Percentiles rank a stretch among this genome's conserved stretches.
Evolutionary conservation across 495 filamentous ascomycete species (phyloP).

Genomic region (Platismatia glauca): DNA sequence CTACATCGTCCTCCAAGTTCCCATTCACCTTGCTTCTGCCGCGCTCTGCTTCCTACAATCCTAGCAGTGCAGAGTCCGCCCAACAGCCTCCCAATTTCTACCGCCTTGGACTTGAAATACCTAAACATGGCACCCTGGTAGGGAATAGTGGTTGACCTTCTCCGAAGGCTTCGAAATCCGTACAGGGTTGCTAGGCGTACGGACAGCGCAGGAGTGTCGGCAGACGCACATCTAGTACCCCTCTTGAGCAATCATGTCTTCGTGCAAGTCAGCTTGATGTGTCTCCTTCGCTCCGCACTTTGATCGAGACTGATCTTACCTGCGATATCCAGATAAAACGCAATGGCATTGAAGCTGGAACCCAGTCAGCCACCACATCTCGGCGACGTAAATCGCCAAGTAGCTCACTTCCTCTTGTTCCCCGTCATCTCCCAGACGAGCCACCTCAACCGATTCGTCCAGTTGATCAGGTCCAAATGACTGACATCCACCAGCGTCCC

Average conservation of each 20-base stretch:
- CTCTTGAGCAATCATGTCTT: constrained; percentile 36
- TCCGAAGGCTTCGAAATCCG: not conserved
- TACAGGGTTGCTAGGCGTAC: not conserved
- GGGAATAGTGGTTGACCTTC: not conserved
- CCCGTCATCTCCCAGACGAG: constrained; percentile 58
- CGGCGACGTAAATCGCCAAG: not conserved
- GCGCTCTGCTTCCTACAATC: not conserved
- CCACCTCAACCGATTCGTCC: constrained; percentile 79
- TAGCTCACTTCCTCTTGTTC: constrained; percentile 49
- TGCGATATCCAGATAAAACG: constrained; percentile 86
- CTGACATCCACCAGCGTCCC: constrained; percentile 82
- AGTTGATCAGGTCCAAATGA: constrained; percentile 92
- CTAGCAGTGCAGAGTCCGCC: not conserved
- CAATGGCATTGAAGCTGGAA: constrained; percentile 85
- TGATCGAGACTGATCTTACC: constrained; percentile 38
- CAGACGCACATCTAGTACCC: constrained; percentile 14
- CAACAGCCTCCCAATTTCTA: not conserved
- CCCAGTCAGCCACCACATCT: not conserved
- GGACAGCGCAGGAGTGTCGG: not conserved
- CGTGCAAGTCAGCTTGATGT: not conserved
- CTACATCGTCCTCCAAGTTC: not conserved
- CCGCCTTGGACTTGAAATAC: not conserved
- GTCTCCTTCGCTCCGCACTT: not conserved
- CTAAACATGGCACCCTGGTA: not conserved
- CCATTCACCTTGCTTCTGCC: not conserved